Base-by-base conservation (phyloP, 2,329 filamentous ascomycete species). In the Thelonectria rubi region DNA sequence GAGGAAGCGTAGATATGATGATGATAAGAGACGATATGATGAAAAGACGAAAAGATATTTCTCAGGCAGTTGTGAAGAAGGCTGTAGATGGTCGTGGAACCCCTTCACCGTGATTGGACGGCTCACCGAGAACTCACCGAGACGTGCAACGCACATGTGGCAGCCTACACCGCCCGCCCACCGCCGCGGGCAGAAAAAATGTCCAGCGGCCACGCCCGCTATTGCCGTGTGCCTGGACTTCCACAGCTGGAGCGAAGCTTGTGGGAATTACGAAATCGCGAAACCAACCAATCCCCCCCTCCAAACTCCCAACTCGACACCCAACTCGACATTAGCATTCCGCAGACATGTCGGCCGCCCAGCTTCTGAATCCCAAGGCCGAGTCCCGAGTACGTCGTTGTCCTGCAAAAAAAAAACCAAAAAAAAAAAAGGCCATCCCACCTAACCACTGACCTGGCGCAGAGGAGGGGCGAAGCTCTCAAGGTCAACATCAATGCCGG, bases 331-430 rank as follows among this genome's bases (percentile, higher is more conserved):
- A 69, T 64, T 56, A 58, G 32, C 65, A 63, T 57, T 40, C 64
- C 48, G 56, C 62, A 71, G 77, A 65, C 54, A 98, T 98, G 95
- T 98, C 94, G 82, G 95, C 95, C 72, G 94, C 95, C 76, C 94
- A 98, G 83, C 89, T 99, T 75, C 90, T 99, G 69, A 99, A 99
- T 81, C 95, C 95, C 65, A 99, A 99, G 85, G 95, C 95, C 75
- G 95, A 99, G 84, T 97, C 94, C 73, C 90, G 95, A 82, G 93
- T 96, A 85, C 74, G 91, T 83, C 10, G 26, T 65, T 68, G 61
- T 64, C 45, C 18, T 64, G 65, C 62, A 66, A 49, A 55, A 63
- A 55, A 58, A 61, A 52, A 65, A 68, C 54, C 64, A 55, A 58
- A 61, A 53, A 65, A 66, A 62, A 63, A 61, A 68, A 64, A 32